phyloP scores from a whole-genome alignment of 2,329 filamentous ascomycete species.

The Parastagonospora avenae region DNA sequence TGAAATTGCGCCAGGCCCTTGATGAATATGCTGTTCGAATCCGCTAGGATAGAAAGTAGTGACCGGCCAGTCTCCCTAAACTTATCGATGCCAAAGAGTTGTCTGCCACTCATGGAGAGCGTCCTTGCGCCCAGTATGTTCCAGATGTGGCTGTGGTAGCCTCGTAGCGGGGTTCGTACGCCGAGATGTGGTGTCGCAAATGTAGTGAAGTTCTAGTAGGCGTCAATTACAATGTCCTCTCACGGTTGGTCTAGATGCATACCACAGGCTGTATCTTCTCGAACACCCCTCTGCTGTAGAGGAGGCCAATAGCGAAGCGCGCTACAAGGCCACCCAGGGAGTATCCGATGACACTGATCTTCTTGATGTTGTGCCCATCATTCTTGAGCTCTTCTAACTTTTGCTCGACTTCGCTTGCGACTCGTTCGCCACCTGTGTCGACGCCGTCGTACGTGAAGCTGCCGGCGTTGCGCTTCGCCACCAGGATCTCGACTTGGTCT shows the following conservation, averaged over 20 bases:
- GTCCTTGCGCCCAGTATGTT: constrained; percentile 85
- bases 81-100: constrained; percentile 84
- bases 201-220: constrained; percentile 80
- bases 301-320: constrained; percentile 82
- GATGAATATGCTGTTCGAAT: constrained; percentile 85
- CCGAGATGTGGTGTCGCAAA: constrained; percentile 80
- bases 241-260: constrained; percentile 46
- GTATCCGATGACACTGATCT: constrained; percentile 87
- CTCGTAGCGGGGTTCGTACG: constrained; percentile 51
- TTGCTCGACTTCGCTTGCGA: constrained; percentile 67
- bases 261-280: constrained; percentile 79
- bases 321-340: constrained; percentile 86
- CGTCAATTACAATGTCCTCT: constrained; percentile 29
- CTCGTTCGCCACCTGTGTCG: constrained; percentile 70
- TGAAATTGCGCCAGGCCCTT: constrained; percentile 76
- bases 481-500: constrained; percentile 71
- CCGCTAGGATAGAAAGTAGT: constrained; percentile 79
- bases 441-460: constrained; percentile 72
- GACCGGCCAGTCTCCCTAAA: constrained; percentile 85
- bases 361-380: constrained; percentile 73
- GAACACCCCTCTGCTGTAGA: constrained; percentile 80
- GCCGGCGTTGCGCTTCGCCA: constrained; percentile 74
- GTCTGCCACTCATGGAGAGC: constrained; percentile 80
- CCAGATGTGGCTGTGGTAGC: constrained; percentile 55
- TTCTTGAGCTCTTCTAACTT: constrained; percentile 59